A percentile compares a stretch with the other conserved stretches of the same genome.
phyloP scores from a whole-genome alignment of 1,284 basidiomycete genomes.

The Trichosporon inkin region DNA sequence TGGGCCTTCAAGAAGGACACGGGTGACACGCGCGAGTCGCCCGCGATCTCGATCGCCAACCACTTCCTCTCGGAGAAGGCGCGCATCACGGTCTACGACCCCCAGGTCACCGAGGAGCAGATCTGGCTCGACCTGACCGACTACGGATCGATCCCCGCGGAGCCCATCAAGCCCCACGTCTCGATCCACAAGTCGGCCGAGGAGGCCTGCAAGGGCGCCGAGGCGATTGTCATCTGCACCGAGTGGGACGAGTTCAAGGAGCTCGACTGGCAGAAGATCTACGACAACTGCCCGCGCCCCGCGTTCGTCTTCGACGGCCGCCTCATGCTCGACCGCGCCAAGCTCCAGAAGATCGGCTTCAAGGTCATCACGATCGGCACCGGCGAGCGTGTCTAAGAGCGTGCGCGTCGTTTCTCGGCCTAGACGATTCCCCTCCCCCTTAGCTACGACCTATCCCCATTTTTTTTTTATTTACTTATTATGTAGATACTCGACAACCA shows the following conservation, averaged over 20 bases:
- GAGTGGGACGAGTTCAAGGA: conserved; percentile 95
- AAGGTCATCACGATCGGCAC: conserved; percentile 60
- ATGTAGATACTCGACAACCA: conserved; percentile 11
- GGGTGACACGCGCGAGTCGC: conserved; percentile 93
- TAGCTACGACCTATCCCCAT: background rate
- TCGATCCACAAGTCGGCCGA: conserved; percentile 70
- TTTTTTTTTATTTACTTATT: no score
- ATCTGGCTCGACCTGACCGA: conserved; percentile 57
- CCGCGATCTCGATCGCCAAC: conserved; percentile 89
- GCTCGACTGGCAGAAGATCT: conserved; percentile 81
- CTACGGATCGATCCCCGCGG: conserved; percentile 48
- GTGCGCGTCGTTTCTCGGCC: background rate
- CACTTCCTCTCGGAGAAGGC: conserved; percentile 91
- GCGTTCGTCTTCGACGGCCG: conserved; percentile 82
- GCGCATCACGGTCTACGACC: conserved; percentile 83
- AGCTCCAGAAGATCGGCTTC: conserved; percentile 84
- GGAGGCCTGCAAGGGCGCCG: conserved; percentile 82
- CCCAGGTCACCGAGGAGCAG: conserved; percentile 61
- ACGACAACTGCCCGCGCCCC: conserved; percentile 88
- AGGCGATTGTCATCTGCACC: conserved; percentile 83
- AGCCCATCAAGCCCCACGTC: conserved; percentile 72
- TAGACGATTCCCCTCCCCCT: background rate
- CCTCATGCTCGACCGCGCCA: conserved; percentile 69
- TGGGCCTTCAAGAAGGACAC: conserved; percentile 92
- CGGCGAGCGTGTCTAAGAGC: conserved; percentile 42